Evolutionary conservation across 2,329 filamentous ascomycete species (phyloP).

Genomic region (Clarireedia monteithiana): DNA sequence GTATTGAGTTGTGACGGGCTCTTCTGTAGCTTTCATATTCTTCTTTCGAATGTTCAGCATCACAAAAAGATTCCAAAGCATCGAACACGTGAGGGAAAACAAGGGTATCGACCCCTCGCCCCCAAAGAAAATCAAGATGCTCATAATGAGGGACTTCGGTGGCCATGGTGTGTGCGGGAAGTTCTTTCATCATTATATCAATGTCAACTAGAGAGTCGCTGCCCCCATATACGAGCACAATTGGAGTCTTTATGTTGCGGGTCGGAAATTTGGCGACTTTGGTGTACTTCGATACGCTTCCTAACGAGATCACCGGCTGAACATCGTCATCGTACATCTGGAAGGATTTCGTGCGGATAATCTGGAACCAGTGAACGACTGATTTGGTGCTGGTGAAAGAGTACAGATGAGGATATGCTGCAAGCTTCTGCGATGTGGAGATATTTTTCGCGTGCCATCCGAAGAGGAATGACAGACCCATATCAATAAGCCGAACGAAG

Average conservation of each 20-base stretch:
- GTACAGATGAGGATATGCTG: conserved; percentile 91
- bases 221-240: conserved; percentile 88
- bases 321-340: conserved; percentile 98
- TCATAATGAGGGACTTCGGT: conserved; percentile 89
- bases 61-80: conserved; percentile 66
- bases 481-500: conserved; percentile 81
- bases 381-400: conserved; percentile 95
- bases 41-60: conserved; percentile 48
- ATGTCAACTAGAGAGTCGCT: conserved; percentile 94
- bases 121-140: conserved; percentile 96
- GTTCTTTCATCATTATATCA: conserved; percentile 79
- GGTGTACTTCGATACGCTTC: conserved; percentile 73
- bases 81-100: conserved; percentile 87
- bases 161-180: conserved; percentile 77
- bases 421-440: conserved; percentile 77
- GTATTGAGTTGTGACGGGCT: conserved; percentile 23
- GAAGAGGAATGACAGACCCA: conserved; percentile 75
- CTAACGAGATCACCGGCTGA: conserved; percentile 65
- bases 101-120: conserved; percentile 69
- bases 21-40: conserved; percentile 49
- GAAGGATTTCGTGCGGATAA: conserved; percentile 91
- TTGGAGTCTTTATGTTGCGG: conserved; percentile 91
- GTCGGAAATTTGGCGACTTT: conserved; percentile 96
- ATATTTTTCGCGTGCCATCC: conserved; percentile 87
- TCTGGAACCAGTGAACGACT: conserved; percentile 99